Percentiles rank a stretch among this genome's conserved stretches.
These are phyloP conservation scores for Neonectria punicea DNA, from an alignment of 2,329 filamentous ascomycete species.

Conservation along the genomic window DNA sequence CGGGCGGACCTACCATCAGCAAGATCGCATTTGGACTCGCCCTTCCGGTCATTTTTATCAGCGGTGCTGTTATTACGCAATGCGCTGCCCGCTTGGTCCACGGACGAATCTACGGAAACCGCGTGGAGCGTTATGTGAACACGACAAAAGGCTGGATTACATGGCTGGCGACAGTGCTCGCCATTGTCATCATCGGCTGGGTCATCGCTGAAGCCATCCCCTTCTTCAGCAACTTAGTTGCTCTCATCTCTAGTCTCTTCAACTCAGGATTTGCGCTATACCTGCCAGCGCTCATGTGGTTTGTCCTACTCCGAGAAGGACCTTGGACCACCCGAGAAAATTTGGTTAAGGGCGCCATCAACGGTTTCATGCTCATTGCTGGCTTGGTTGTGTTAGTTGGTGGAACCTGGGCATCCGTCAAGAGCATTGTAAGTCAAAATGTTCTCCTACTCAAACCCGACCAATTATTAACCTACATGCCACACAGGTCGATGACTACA, in stretches of 20 bases:
- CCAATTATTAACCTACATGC: background rate
- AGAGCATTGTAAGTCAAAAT: constrained; percentile 21
- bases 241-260: constrained; percentile 24
- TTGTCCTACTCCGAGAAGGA: constrained; percentile 21
- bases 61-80: constrained; percentile 24
- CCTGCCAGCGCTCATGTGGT: constrained; percentile 24
- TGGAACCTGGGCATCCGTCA: constrained; percentile 24
- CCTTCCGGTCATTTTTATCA: constrained; percentile 26
- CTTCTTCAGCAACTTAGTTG: constrained; percentile 26
- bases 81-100: constrained; percentile 20
- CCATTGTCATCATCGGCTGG: constrained; percentile 20
- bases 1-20: constrained; percentile 20
- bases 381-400: constrained; percentile 21
- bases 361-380: constrained; percentile 24
- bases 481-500: constrained; percentile 20
- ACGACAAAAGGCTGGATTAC: constrained; percentile 22
- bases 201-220: constrained; percentile 26
- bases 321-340: constrained; percentile 22
- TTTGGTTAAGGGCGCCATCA: constrained; percentile 20
- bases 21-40: constrained; percentile 22
- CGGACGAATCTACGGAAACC: constrained; percentile 24
- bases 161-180: constrained; percentile 11
- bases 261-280: constrained; percentile 25
- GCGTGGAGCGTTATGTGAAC: constrained; percentile 24
- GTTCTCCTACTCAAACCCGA: background rate